Evolutionary conservation across 768 basidiomycete genomes (phyloP), one percentile per base, ranked within the genome.

Genomic region (Mycena albidolilacea): DNA sequence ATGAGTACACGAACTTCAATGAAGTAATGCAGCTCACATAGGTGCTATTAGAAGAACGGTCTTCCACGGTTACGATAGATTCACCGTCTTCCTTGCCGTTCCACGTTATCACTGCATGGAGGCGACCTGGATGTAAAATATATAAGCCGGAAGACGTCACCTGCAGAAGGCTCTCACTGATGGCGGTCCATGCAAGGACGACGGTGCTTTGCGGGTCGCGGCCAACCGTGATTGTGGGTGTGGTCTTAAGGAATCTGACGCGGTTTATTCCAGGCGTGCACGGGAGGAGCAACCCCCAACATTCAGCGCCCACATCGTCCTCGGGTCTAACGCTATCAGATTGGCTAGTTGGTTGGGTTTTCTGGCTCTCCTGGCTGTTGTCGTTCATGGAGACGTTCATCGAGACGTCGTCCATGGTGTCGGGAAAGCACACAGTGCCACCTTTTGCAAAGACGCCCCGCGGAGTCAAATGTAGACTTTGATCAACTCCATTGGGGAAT

Each of bases 241-340:
- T 19, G n/a, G 30, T 19, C 39, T 67, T 72, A 5, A 35, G 63
- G 23, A 75, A 52, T 14, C 71, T 64, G 15, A 50, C 35, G 58
- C 21, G 50, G 5, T 62, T 23, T 12, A 57, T 6, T 0, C 62
- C 74, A 3, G 23, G 19, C 2, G 43, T 60, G 38, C 62, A 65
- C 5, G 74, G 68, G 59, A 75, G n/a, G 12, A 75, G 74, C 8
- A 75, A 39, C 7, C 71, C 74, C 74, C 74, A 75, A 5, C 54
- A 71, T 3, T 70, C 4, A 3, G 64, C 41, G 19, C 58, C 38
- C 21, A 62, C 15, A 35, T 43, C 54, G 35, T 69, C 44, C 10
- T 63, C 67, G 14, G 19, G 35, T 15, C 14, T 63, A 9, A 30
- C 30, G 4, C 30, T 41, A 41, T 52, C 44, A 7, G 37, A 60